Conservation (phyloP, 306 rosid genomes). For the Mimosa pudica region DNA sequence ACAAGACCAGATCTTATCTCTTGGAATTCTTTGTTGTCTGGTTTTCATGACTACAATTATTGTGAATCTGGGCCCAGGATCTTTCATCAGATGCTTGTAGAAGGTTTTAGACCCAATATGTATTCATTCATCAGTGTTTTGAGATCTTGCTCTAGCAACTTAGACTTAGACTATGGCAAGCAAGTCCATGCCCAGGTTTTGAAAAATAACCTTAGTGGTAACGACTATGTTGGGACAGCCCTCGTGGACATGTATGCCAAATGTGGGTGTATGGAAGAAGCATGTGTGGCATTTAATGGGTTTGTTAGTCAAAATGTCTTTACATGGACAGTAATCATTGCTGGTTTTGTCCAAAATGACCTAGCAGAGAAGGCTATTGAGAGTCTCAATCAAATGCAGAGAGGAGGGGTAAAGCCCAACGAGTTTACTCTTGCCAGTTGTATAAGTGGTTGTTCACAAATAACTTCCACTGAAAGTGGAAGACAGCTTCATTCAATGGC, state of each 20-base stretch:
- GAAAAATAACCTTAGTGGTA: constrained; percentile 38
- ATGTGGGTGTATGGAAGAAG: constrained; percentile 37
- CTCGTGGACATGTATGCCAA: constrained; percentile 45
- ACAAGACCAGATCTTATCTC: constrained; percentile 36
- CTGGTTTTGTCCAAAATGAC: constrained; percentile 37
- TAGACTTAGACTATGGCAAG: constrained; percentile 39
- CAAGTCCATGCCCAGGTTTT: constrained; percentile 42
- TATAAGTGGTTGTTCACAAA: constrained; percentile 42
- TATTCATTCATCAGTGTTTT: constrained; percentile 44
- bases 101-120: constrained; percentile 46
- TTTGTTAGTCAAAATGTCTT: constrained; percentile 34
- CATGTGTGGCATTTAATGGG: constrained; percentile 18
- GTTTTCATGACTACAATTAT: constrained; percentile 39
- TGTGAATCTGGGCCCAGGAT: constrained; percentile 35
- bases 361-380: constrained; percentile 39
- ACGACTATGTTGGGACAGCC: constrained; percentile 43
- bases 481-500: constrained; percentile 39
- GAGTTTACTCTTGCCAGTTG: constrained; percentile 40
- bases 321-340: constrained; percentile 41
- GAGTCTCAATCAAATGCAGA: constrained; percentile 36
- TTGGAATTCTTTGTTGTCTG: constrained; percentile 46
- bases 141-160: constrained; percentile 46
- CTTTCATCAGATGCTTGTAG: constrained; percentile 39
- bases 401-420: constrained; percentile 38
- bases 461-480: constrained; percentile 36